These are phyloP conservation scores for Trichoderma pleuroti DNA, from an alignment of 2,329 filamentous ascomycete species.

Conservation along the genomic window DNA sequence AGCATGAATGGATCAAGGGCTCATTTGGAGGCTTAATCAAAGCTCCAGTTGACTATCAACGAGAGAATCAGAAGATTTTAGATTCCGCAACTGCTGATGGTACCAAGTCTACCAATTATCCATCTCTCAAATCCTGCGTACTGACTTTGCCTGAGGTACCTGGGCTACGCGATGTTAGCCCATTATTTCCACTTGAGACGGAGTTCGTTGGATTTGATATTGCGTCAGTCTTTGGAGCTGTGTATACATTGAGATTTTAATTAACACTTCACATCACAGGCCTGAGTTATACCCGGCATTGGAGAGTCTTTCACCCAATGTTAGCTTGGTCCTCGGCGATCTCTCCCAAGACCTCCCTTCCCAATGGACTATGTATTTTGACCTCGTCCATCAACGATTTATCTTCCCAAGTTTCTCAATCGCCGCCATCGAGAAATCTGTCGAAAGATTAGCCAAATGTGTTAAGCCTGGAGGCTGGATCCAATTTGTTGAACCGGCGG, in stretches of 20 bases:
- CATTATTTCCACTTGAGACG: slow-evolving; percentile 5
- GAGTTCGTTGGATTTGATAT: slow-evolving; percentile 16
- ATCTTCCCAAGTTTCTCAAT: slow-evolving; percentile 12
- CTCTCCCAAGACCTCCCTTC: neutral
- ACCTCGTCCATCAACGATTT: slow-evolving; percentile 21
- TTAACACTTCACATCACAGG: neutral
- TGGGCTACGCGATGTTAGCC: slow-evolving; percentile 12
- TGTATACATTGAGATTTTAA: neutral
- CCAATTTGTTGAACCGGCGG: slow-evolving; percentile 18
- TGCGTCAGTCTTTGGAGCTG: neutral
- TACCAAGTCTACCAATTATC: neutral
- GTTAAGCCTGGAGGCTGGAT: slow-evolving; percentile 22
- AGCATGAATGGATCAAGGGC: slow-evolving; percentile 18
- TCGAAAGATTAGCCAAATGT: slow-evolving; percentile 7
- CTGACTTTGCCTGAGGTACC: neutral
- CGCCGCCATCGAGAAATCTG: neutral
- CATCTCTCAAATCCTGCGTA: neutral
- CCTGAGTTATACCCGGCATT: neutral
- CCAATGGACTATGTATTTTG: slow-evolving; percentile 14
- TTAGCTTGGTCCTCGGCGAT: neutral
- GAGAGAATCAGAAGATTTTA: neutral
- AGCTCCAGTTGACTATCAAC: slow-evolving; percentile 3
- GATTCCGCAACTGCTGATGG: slow-evolving; percentile 16
- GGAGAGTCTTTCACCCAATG: neutral
- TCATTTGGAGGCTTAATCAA: slow-evolving; percentile 14